Evolutionary conservation across 2,329 filamentous ascomycete genomes (phyloP), one percentile per base, ranked within the genome.

Genomic region (Cladosporium halotolerans): DNA sequence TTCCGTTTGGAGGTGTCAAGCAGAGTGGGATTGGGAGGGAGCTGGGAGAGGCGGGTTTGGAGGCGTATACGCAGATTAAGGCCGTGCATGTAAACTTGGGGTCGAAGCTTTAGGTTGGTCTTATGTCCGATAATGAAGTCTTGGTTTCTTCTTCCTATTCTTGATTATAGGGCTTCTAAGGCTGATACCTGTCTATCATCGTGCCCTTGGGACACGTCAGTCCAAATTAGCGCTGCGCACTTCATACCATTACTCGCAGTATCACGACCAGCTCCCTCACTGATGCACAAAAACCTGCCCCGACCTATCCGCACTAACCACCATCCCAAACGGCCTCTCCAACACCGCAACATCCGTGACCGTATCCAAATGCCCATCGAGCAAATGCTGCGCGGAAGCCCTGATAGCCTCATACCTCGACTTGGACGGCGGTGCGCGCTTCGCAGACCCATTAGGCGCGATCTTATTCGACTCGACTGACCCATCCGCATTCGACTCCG

Each of bases 261-360:
- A 2, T 4, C 23, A 28, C 4, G 23, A 7, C 23, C 23, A 28
- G 23, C 23, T 7, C 7, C 23, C 23, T 28, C 23, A 84, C 66
- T 81, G 80, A 68, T 83, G 95, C 50, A 96, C 84, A 76, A 93
- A 95, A 43, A 97, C 83, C 68, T 92, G 85, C 0, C 93, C 93
- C 38, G 85, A 88, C 62, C 92, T 79, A 75, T 99, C 93, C 51
- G 87, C 91, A 60, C 88, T 95, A 46, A 97, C 78, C 33, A 91
- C 86, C 89, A 97, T 96, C 4, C 86, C 87, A 69, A 95, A 96
- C 19, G 93, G 93, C 59, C 82, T 78, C 73, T 96, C 89, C 61
- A 99, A 70, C 65, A 97, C 73, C n/a, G 86, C 86, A 60, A 96
- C 84, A 72, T 97, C 92, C 64, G 88, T 80, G 55, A 99, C 84